Evolutionary conservation across 768 basidiomycete genomes (phyloP), one percentile per base, ranked within the genome.

Genomic region (Russula compacta): DNA sequence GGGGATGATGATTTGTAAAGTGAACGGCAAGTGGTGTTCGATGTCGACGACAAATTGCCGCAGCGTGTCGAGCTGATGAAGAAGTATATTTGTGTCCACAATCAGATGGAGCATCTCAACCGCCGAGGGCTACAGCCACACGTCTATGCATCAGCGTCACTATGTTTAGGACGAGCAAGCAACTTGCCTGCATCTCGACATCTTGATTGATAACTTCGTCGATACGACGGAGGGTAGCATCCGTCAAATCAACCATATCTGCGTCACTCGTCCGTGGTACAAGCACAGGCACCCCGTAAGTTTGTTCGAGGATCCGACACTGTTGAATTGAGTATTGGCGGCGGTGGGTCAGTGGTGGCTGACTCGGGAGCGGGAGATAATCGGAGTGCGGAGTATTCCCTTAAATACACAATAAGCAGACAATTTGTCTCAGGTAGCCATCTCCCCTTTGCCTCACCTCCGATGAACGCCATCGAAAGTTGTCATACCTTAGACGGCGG

Each of bases 41-140:
- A 83, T 75, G 69, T 87, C 85, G 11, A 77, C 75, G 46, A 85
- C 81, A 67, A 92, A 87, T 49, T 79, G 77, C 61, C 81, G 77
- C 61, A 92, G 71, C 42, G 81, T 77, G 56, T 83, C 82, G 61
- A 90, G 79, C 62, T 83, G 77, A 68, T 84, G 82, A 66, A 89
- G 72, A 32, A 93, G 75, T 63, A 92, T 81, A 66, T 92, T 93
- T 33, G 90, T 92, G 68, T 93, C 90, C 36, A 90, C 69, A 15
- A 92, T 80, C 53, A 92, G 67, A 65, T 79, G 81, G 17, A 74
- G 73, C 39, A 74, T 68, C 59, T 66, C 38, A 35, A 51, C 60
- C 14, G 53, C 46, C 39, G 53, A 46, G 12, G 61, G 36, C 54
- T 67, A n/a, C 32, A 36, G 29, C 38, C 6, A 29, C 24, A 24